Base-by-base conservation (phyloP, 2,329 filamentous ascomycete species). In the Alternaria atra region DNA sequence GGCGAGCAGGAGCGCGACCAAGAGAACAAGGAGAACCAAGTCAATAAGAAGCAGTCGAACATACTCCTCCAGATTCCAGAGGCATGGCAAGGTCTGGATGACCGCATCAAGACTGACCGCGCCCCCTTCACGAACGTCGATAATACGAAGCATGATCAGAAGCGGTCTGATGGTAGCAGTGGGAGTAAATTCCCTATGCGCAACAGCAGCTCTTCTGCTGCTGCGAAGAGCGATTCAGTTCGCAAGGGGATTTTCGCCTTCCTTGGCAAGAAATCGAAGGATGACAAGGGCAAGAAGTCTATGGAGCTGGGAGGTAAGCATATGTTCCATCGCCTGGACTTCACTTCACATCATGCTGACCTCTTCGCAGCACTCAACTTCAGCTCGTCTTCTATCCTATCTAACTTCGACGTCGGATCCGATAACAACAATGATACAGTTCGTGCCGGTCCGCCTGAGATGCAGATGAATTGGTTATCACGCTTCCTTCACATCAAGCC, bases 401-500 rank as follows among this genome's bases (percentile, higher is more conserved):
- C 74, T 10, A 66, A 65, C 56, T 70, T 79, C 70, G 67, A 79
- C 61, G 76, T 60, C 77, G 78, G 76, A 1, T 57, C 63, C 72
- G 70, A 72, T 9, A 59, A 62, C 17, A 60, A 63, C 80, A 58
- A 55, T 86, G 71, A 89, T 40, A 32, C 50, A 60, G 69, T 58
- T 59, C 73, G 65, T n/a, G 32, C 64, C 47, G 63, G 69, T 52
- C 60, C 77, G 58, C 61, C 75, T 55, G 68, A 81, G 65, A 66
- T 74, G 89, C 93, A 79, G 52, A 72, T 68, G 73, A 97, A 91
- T 69, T 97, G 94, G 94, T 86, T 98, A 54, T 90, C 92, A 30
- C 91, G 92, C 15, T 87, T 98, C 46, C 92, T 98, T 81, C 89
- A 93, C 56, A 90, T 97, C 74, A 97, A 95, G 76, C 94, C 94